Conservation (phyloP, 1,284 basidiomycete species). For the Volvariella volvacea region DNA sequence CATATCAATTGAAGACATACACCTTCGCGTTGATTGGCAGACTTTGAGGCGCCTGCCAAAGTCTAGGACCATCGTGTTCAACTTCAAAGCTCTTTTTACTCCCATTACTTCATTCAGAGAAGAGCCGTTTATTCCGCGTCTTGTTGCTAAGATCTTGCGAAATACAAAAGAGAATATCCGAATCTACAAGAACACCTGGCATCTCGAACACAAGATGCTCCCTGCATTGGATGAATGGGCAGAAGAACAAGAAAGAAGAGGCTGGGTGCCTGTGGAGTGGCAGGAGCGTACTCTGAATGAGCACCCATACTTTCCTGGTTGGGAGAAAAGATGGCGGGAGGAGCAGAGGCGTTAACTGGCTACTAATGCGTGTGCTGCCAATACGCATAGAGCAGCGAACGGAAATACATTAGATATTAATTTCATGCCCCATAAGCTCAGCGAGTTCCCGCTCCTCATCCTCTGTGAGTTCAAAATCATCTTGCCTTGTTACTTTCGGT, state of each 20-base stretch:
- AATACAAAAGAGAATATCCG: slow-evolving; percentile 19
- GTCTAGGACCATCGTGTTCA: slow-evolving; percentile 41
- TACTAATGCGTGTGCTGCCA: too few relatives aligned
- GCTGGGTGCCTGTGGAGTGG: slow-evolving; percentile 39
- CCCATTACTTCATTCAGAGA: slow-evolving; percentile 32
- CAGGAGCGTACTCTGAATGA: slow-evolving; percentile 40
- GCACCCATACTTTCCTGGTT: slow-evolving; percentile 43
- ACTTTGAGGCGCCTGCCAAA: slow-evolving; percentile 41
- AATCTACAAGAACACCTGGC: slow-evolving; percentile 36
- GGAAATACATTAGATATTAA: background rate
- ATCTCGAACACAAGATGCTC: slow-evolving; percentile 34
- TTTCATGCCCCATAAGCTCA: slow-evolving; percentile 28
- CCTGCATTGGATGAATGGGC: slow-evolving; percentile 39
- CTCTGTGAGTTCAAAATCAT: slow-evolving; percentile 45
- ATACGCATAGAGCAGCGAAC: background rate
- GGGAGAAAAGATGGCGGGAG: slow-evolving; percentile 16
- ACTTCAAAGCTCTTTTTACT: slow-evolving; percentile 46
- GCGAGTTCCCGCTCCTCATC: slow-evolving; percentile 79
- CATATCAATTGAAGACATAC: slow-evolving; percentile 31
- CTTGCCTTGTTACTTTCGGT: slow-evolving; percentile 14
- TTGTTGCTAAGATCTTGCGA: slow-evolving; percentile 3
- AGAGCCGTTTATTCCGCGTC: slow-evolving; percentile 39
- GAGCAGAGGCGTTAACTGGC: too few relatives aligned
- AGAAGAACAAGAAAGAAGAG: slow-evolving; percentile 37
- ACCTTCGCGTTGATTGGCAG: slow-evolving; percentile 48